Percentiles rank a stretch among this genome's conserved stretches.
Evolutionary conservation across 2,329 filamentous ascomycete species (phyloP).

Genomic region (Arthrocladium fulminans): DNA sequence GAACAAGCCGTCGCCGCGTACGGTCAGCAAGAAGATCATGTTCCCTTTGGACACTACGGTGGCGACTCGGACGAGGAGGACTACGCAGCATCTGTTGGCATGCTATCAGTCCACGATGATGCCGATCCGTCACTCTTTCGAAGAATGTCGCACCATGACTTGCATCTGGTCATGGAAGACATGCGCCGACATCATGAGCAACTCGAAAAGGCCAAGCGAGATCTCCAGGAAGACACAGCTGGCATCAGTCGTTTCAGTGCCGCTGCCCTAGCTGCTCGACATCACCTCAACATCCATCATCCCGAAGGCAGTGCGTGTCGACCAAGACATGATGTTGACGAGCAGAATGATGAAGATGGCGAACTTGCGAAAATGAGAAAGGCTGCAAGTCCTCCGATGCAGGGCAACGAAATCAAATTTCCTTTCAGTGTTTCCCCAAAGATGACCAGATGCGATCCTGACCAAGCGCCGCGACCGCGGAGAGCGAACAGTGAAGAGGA

Average conservation of each 20-base stretch:
- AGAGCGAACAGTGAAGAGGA: constrained; percentile 41
- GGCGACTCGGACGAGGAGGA: constrained; percentile 29
- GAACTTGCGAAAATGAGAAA: constrained; percentile 48
- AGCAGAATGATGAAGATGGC: constrained; percentile 21
- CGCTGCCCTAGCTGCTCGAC: constrained; percentile 24
- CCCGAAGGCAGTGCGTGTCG: constrained; percentile 17
- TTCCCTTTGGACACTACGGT: constrained; percentile 40
- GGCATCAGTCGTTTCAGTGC: constrained; percentile 28
- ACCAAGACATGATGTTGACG: constrained; percentile 13
- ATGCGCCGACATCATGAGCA: constrained; percentile 71
- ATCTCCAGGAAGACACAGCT: constrained; percentile 29
- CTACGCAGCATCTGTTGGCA: constrained; percentile 22
- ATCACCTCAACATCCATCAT: constrained; percentile 14
- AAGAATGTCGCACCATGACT: constrained; percentile 37
- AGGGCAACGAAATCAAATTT: constrained; percentile 71
- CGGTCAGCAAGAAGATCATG: constrained; percentile 40
- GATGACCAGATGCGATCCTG: constrained; percentile 72
- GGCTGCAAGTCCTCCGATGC: constrained; percentile 68
- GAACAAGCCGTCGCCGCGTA: constrained; percentile 49
- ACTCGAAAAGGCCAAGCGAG: constrained; percentile 43
- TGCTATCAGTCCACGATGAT: constrained; percentile 23
- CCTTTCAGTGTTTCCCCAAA: constrained; percentile 75
- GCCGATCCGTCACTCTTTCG: constrained; percentile 28
- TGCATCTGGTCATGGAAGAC: constrained; percentile 66
- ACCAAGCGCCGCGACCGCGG: constrained; percentile 51